Conservation (phyloP, 441 rosid genomes). For the Populus hybrid region DNA sequence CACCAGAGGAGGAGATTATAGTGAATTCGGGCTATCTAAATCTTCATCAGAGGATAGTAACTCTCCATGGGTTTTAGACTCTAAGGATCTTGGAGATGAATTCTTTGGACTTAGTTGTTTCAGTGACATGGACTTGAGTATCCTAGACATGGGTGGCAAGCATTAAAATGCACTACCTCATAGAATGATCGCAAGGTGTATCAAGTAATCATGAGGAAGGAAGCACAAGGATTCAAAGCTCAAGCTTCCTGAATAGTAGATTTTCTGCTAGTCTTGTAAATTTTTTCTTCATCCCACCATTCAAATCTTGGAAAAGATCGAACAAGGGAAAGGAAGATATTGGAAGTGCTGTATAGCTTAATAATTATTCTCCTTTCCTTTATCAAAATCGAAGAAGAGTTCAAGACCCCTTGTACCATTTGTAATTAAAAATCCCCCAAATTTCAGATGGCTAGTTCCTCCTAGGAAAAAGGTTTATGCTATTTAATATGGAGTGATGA, state of each 20-base stretch:
- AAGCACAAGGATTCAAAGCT: not conserved
- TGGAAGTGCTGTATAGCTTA: not conserved
- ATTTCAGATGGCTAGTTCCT: not conserved
- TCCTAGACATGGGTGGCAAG: constrained; percentile 27
- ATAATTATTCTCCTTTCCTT: not conserved
- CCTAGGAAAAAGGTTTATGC: not conserved
- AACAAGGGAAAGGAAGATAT: not conserved
- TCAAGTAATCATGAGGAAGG: not conserved
- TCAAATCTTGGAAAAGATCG: not conserved
- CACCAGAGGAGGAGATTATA: constrained; percentile 6
- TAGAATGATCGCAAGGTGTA: not conserved
- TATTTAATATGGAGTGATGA: too few relatives aligned
- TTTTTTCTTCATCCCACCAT: not conserved
- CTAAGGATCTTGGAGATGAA: constrained; percentile 35
- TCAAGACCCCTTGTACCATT: not conserved
- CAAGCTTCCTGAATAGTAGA: not conserved
- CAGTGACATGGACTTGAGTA: constrained; percentile 34
- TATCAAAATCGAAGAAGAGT: too few relatives aligned
- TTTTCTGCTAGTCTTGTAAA: not conserved
- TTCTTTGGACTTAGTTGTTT: constrained; percentile 39
- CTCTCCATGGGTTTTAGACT: constrained; percentile 45
- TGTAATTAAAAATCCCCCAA: too few relatives aligned
- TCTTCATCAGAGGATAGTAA: constrained; percentile 32
- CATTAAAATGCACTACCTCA: not conserved
- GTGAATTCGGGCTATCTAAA: constrained; percentile 32